These are phyloP conservation scores for Sarocladiaceae sp. DNA, from an alignment of 2,329 filamentous ascomycete genomes.

Conservation along the genomic window DNA sequence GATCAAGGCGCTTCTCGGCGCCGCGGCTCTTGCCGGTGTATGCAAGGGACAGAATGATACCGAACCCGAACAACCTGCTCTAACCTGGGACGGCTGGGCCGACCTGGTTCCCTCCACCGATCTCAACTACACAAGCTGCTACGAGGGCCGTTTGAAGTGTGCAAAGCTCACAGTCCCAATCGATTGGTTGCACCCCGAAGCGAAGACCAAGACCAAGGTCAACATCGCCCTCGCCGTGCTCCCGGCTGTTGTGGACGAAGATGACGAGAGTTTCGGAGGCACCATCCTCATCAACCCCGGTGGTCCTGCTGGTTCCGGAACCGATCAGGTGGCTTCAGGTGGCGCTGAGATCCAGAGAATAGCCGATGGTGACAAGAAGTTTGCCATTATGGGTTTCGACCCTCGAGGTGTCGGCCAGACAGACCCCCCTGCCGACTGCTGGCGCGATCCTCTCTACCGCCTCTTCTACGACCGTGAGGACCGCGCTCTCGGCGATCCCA, in stretches of 20 bases:
- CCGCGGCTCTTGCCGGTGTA: too few relatives aligned
- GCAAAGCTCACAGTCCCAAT: conserved; percentile 36
- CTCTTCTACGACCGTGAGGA: conserved; percentile 22
- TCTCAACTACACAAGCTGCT: conserved; percentile 34
- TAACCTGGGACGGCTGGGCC: too few relatives aligned
- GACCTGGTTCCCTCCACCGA: conserved; percentile 27
- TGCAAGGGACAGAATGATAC: too few relatives aligned
- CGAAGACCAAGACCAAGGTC: conserved; percentile 20
- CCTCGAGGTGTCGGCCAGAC: conserved; percentile 34
- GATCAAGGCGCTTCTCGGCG: too few relatives aligned
- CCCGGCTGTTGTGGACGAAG: conserved; percentile 29
- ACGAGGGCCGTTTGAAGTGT: conserved; percentile 27
- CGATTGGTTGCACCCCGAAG: conserved; percentile 29
- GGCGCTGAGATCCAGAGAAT: conserved; percentile 18
- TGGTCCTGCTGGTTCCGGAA: conserved; percentile 37
- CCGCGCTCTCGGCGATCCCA: background rate
- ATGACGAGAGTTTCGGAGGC: conserved; percentile 34
- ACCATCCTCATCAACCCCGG: conserved; percentile 38
- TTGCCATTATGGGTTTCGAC: conserved; percentile 37
- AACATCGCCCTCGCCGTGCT: conserved; percentile 34
- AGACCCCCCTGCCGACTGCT: conserved; percentile 33
- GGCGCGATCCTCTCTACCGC: conserved; percentile 22
- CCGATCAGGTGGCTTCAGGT: conserved; percentile 11
- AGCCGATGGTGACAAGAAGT: conserved; percentile 24
- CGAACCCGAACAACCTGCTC: too few relatives aligned